A percentile compares a stretch with the other conserved stretches of the same genome.
These are phyloP conservation scores for Ceriops decandra DNA, from an alignment of 345 rosid species.

Conservation along the genomic window DNA sequence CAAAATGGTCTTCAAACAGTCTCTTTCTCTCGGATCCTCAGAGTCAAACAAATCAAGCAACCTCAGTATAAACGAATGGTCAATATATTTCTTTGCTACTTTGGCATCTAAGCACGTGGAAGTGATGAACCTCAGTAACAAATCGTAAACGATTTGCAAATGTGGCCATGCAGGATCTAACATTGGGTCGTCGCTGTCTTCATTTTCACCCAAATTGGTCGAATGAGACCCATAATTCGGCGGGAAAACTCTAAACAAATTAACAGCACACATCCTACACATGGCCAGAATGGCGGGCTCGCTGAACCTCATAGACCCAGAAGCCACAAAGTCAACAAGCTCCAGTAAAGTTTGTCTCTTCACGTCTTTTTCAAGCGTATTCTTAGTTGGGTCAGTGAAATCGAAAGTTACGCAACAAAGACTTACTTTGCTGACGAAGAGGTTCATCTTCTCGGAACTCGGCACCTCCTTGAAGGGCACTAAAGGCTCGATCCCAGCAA, in stretches of 20 bases:
- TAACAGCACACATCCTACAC: constrained; percentile 88
- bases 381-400: constrained; percentile 67
- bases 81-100: constrained; percentile 73
- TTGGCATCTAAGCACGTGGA: constrained; percentile 70
- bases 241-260: constrained; percentile 69
- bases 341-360: constrained; percentile 72
- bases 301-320: constrained; percentile 58
- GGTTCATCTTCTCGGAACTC: constrained; percentile 61
- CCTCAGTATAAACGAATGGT: constrained; percentile 72
- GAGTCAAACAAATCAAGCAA: constrained; percentile 78
- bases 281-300: constrained; percentile 72
- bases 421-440: constrained; percentile 82
- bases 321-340: constrained; percentile 64
- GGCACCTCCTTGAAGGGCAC: constrained; percentile 80
- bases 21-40: constrained; percentile 83
- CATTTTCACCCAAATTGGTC: constrained; percentile 41
- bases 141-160: constrained; percentile 76
- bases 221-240: constrained; percentile 54
- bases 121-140: constrained; percentile 67
- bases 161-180: constrained; percentile 92
- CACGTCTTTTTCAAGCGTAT: constrained; percentile 71
- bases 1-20: constrained; percentile 67
- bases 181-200: constrained; percentile 62
- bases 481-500: constrained; percentile 78
- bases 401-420: constrained; percentile 86